Conservation (phyloP, 257 asterid genomes). For the Fraxinus americana region DNA sequence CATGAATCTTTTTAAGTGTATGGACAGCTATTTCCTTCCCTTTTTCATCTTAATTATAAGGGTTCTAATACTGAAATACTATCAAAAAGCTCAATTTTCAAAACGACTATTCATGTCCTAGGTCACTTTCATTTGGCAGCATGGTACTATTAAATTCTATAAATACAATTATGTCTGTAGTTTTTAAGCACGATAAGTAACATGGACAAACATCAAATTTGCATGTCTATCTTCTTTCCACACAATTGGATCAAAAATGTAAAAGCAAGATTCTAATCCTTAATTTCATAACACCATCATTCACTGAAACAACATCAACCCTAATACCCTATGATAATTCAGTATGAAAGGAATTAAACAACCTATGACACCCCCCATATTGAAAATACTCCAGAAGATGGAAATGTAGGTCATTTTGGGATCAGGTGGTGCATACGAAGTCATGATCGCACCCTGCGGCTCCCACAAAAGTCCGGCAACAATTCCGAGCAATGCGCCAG, state of each 20-base stretch:
- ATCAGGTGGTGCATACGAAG: constrained; percentile 82
- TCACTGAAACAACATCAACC: constrained; percentile 60
- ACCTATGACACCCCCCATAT: constrained; percentile 88
- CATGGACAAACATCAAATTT: neutral
- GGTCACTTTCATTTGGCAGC: too few species aligned
- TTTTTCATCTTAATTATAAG: neutral
- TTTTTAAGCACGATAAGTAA: too few species aligned
- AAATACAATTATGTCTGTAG: too few species aligned
- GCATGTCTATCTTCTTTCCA: neutral
- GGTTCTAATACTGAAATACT: neutral
- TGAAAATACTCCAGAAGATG: constrained; percentile 85
- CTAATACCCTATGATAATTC: constrained; percentile 64
- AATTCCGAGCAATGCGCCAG: constrained; percentile 79
- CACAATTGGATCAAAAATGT: neutral
- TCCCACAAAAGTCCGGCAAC: constrained; percentile 97
- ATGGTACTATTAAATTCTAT: too few species aligned
- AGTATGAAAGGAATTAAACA: constrained; percentile 71
- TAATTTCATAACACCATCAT: constrained; percentile 49
- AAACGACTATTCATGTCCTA: too few species aligned
- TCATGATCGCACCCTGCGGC: constrained; percentile 90
- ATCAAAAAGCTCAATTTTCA: neutral
- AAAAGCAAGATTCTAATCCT: neutral
- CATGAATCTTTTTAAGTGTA: neutral
- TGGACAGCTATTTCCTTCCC: neutral
- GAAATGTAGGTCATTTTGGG: constrained; percentile 82